These are phyloP conservation scores for Aureobasidium leucospermi DNA, from an alignment of 2,329 filamentous ascomycete species.

Conservation along the genomic window DNA sequence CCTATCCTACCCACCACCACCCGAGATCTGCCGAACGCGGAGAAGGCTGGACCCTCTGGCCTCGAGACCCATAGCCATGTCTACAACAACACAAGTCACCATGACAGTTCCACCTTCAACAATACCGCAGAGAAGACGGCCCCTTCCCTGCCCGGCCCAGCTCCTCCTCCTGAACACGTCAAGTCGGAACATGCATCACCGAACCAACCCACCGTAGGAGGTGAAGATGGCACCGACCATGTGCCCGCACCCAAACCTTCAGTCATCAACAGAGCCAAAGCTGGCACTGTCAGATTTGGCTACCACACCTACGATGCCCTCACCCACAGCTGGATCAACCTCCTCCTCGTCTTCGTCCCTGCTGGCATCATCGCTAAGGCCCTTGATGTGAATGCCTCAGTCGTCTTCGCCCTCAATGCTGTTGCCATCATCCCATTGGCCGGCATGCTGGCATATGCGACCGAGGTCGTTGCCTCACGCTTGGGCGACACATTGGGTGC, in stretches of 20 bases:
- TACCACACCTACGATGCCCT: conserved; percentile 52
- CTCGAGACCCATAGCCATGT: conserved; percentile 7
- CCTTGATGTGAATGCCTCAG: conserved; percentile 32
- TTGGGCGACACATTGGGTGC: conserved; percentile 44
- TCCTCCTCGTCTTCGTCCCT: conserved; percentile 70
- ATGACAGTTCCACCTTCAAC: conserved; percentile 17
- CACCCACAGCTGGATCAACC: conserved; percentile 69
- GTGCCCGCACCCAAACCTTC: conserved; percentile 30
- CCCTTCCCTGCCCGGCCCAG: conserved; percentile 25
- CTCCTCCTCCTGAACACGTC: conserved; percentile 26
- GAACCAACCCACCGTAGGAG: conserved; percentile 47
- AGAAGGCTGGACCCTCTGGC: conserved; percentile 10
- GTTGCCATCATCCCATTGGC: conserved; percentile 45
- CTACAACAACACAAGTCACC: conserved; percentile 24
- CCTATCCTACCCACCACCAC: conserved; percentile 25
- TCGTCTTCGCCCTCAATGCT: conserved; percentile 46
- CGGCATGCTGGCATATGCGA: conserved; percentile 42
- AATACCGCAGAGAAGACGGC: conserved; percentile 26
- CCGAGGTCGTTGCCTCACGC: conserved; percentile 41
- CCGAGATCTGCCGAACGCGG: conserved; percentile 2
- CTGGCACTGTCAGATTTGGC: conserved; percentile 46
- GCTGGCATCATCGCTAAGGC: conserved; percentile 61
- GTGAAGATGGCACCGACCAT: conserved; percentile 23
- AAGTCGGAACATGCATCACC: conserved; percentile 44
- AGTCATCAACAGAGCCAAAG: conserved; percentile 43